Conservation (phyloP, 768 basidiomycete genomes). For the Psilocybe tampanensis region DNA sequence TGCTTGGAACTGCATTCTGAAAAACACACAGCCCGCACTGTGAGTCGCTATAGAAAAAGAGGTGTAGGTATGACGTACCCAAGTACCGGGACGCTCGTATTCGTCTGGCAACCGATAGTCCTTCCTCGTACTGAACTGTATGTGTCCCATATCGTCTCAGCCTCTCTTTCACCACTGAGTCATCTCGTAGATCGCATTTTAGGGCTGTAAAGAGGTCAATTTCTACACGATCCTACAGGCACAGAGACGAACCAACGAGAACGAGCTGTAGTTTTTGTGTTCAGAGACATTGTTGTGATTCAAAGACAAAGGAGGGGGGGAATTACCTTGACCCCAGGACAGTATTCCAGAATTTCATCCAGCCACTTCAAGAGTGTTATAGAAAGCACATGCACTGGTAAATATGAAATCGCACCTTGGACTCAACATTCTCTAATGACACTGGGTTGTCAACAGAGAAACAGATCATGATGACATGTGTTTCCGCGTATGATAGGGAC, state of each 20-base stretch:
- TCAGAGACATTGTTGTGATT: constrained; percentile 4
- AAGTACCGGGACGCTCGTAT: constrained; percentile 94
- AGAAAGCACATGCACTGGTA: not conserved
- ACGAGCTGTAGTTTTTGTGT: constrained; percentile 57
- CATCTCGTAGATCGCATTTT: constrained; percentile 95
- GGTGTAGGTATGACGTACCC: constrained; percentile 48
- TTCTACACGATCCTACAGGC: not conserved
- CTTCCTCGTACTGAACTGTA: constrained; percentile 91
- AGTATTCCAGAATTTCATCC: constrained; percentile 89
- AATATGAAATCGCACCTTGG: constrained; percentile 56
- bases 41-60: not conserved
- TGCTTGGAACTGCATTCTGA: constrained; percentile 97
- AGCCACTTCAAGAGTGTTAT: constrained; percentile 66
- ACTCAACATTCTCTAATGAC: constrained; percentile 96
- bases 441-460: constrained; percentile 96
- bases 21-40: not conserved
- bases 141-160: constrained; percentile 70
- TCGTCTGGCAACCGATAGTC: constrained; percentile 82
- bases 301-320: not conserved
- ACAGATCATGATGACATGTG: constrained; percentile 94
- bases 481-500: constrained; percentile 95
- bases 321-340: constrained; percentile 90
- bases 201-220: constrained; percentile 55
- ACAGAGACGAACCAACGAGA: constrained; percentile 74
- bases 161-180: constrained; percentile 68